Base-by-base conservation (phyloP, 176 grass and related monocot species). In the Cocos nucifera region DNA sequence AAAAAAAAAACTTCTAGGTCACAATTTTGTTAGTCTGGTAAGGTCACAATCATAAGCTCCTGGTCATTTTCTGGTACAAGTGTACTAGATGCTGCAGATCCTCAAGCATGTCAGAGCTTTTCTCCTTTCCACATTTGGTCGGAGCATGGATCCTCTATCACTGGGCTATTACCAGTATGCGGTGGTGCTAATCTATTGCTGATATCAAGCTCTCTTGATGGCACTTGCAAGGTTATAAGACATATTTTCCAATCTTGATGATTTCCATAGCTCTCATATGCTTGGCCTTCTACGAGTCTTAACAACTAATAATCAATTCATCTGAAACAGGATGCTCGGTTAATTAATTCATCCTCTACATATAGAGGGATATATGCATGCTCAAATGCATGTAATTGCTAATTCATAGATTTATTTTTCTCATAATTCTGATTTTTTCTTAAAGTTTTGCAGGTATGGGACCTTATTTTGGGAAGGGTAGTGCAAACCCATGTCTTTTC, bases 161-260 rank as follows among this genome's bases (percentile, higher is more conserved):
- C 64, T 4, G 35, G 57, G 58, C 65, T 80, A 48, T 15, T 62
- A 39, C 73, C 70, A 63, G 6, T 69, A 8, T 53, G 39, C 57
- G 57, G 50, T 18, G 51, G 44, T 62, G 48, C 57, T 3, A 55
- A 22, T 52, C 57, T 57, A 3, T 56, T 57, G 2, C 9, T 80
- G 26, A 68, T 80, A 57, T 68, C 77, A 5, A 80, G 77, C 57
- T 80, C 70, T 12, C 77, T 74, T 19, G 77, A 80, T 51, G 70
- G 70, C 32, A 58, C 15, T 63, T 74, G 57, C 77, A 80, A 80
- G 77, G 77, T 80, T 63, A 6, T 30, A 28, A 26, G 27, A 4
- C 18, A 44, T 44, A 44, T 44, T 44, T 30, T 25, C 51, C 15
- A 28, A 28, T 4, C 20, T 2, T 57, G 54, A 18, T 61, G 19